Evolutionary conservation across 1,139 yeast species (phyloP).

Genomic region (Nakaseomyces delphensis): DNA sequence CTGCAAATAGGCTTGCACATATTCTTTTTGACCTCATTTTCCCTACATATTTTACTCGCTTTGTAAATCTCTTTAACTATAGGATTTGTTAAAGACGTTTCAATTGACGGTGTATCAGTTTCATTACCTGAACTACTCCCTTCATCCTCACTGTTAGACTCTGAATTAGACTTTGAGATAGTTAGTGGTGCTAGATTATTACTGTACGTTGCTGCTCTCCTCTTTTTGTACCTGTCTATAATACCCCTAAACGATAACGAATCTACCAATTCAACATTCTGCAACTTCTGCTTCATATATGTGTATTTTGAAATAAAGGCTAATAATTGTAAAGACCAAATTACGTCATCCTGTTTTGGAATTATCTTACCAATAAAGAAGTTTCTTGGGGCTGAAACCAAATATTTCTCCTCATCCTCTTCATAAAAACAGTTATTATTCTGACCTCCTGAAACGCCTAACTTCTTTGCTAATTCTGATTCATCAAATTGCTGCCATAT

Average conservation of each 20-base stretch:
- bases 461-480: background rate
- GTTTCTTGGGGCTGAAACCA: conserved; percentile 44
- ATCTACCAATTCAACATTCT: conserved; percentile 57
- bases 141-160: background rate
- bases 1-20: conserved; percentile 9
- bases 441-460: background rate
- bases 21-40: conserved; percentile 3
- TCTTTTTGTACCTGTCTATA: conserved; percentile 17
- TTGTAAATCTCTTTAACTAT: background rate
- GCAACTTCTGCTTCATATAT: conserved; percentile 61
- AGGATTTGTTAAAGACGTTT: background rate
- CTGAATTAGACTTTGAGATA: background rate
- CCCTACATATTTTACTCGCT: background rate
- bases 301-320: conserved; percentile 94
- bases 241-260: conserved; percentile 32
- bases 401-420: conserved; percentile 14
- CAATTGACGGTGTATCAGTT: background rate
- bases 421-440: conserved; percentile 14
- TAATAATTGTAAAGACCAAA: conserved; percentile 83
- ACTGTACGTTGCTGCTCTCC: conserved; percentile 8
- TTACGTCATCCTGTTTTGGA: conserved; percentile 86
- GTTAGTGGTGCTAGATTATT: conserved; percentile 2
- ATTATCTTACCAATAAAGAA: conserved; percentile 70
- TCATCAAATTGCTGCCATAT: conserved; percentile 13
- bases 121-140: background rate